Evolutionary conservation across 2,329 filamentous ascomycete genomes (phyloP).

Genomic region (Colletotrichum lupini): DNA sequence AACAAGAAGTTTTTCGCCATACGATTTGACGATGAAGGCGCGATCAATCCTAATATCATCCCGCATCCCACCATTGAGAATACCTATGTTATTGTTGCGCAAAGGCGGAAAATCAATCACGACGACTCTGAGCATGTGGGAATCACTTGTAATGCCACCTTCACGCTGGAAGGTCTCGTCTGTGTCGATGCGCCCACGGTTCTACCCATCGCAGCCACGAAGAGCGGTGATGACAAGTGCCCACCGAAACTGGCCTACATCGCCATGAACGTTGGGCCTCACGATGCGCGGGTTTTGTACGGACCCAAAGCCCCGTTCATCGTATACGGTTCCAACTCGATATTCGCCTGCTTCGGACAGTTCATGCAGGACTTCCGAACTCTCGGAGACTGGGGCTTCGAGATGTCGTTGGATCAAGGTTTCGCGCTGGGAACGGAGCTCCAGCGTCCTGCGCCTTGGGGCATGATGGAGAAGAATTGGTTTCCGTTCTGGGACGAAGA

Average conservation of each 20-base stretch:
- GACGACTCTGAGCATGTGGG: constrained; percentile 52
- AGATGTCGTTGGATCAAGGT: constrained; percentile 39
- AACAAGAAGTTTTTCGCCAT: constrained; percentile 62
- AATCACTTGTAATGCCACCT: constrained; percentile 61
- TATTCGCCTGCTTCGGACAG: constrained; percentile 65
- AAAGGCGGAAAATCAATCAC: constrained; percentile 48
- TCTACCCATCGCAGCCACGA: constrained; percentile 59
- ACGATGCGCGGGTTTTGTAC: constrained; percentile 68
- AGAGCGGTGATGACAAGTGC: constrained; percentile 52
- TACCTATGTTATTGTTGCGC: constrained; percentile 64
- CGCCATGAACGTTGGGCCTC: constrained; percentile 60
- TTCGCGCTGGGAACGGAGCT: constrained; percentile 62
- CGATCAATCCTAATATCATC: constrained; percentile 67
- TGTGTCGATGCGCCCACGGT: constrained; percentile 54
- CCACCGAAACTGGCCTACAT: constrained; percentile 54
- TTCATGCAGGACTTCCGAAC: constrained; percentile 65
- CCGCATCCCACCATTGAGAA: constrained; percentile 61
- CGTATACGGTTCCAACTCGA: constrained; percentile 67
- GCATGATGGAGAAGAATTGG: constrained; percentile 69
- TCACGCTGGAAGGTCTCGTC: constrained; percentile 52
- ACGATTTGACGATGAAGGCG: constrained; percentile 53
- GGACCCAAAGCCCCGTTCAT: constrained; percentile 61
- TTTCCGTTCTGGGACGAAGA: constrained; percentile 68
- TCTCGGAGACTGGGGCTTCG: constrained; percentile 56
- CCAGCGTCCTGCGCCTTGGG: constrained; percentile 57